Conservation (phyloP, 257 asterid species). For the Nicotiana noctiflora region DNA sequence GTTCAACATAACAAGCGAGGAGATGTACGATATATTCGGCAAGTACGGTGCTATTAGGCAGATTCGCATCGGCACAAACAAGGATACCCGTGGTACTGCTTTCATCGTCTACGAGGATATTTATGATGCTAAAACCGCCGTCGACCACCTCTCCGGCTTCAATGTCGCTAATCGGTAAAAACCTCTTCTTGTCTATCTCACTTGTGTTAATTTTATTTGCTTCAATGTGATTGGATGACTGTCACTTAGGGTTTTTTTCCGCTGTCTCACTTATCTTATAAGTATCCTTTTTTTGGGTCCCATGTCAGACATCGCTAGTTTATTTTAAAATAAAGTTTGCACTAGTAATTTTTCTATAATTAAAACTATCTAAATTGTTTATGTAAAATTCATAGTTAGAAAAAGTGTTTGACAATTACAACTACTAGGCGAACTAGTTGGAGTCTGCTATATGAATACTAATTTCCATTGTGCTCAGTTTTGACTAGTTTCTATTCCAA, state of each 20-base stretch:
- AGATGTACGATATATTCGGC: constrained; percentile 95
- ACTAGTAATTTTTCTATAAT: neutral
- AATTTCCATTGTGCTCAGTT: neutral
- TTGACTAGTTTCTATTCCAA: neutral
- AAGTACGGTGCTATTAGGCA: constrained; percentile 89
- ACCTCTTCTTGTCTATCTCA: neutral
- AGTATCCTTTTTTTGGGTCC: too few relatives aligned
- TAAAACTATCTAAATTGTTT: neutral
- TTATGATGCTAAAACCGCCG: constrained; percentile 90
- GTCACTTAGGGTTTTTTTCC: too few relatives aligned
- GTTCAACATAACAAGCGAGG: constrained; percentile 92
- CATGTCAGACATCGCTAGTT: neutral
- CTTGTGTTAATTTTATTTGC: neutral
- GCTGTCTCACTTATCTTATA: too few relatives aligned
- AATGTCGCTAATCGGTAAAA: constrained; percentile 30
- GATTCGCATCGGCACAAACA: constrained; percentile 76
- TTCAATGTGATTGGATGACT: neutral
- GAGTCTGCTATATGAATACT: neutral
- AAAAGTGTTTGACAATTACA: neutral
- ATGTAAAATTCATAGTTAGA: neutral
- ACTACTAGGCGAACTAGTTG: neutral
- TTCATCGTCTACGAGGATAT: constrained; percentile 90
- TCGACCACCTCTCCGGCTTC: constrained; percentile 79
- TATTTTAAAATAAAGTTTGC: neutral
- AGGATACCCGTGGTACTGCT: constrained; percentile 95